Conservation (phyloP, 2,329 filamentous ascomycete genomes). For the Mycocentrospora acerina region DNA sequence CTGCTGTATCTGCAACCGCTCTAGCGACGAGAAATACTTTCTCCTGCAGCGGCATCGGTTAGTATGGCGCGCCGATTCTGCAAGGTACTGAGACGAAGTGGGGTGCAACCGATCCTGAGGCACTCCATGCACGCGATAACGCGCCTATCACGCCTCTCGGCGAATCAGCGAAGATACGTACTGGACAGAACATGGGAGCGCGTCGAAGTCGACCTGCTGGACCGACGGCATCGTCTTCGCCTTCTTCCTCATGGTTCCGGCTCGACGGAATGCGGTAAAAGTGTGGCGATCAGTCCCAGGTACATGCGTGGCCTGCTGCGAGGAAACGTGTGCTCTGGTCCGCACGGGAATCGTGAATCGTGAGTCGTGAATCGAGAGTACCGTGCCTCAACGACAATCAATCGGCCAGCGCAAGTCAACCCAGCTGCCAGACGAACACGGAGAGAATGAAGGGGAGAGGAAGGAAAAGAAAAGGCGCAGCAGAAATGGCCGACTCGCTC, state of each 20-base stretch:
- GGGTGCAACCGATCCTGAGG: constrained; percentile 14
- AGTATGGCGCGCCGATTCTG: constrained; percentile 23
- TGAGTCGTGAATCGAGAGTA: constrained; percentile 14
- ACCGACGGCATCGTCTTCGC: constrained; percentile 25
- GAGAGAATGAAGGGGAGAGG: constrained; percentile 6
- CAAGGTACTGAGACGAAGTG: constrained; percentile 32
- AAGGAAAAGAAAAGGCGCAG: constrained; percentile 4
- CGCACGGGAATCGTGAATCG: constrained; percentile 11
- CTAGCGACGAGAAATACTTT: constrained; percentile 74
- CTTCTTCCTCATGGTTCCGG: constrained; percentile 33
- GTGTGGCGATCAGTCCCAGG: constrained; percentile 10
- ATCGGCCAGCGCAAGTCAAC: too few species aligned
- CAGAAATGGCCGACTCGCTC: constrained; percentile 5
- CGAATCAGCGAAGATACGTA: constrained; percentile 36
- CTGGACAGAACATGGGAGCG: constrained; percentile 47
- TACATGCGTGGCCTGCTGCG: constrained; percentile 13
- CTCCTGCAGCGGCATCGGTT: constrained; percentile 40
- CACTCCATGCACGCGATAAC: constrained; percentile 27
- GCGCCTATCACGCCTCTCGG: constrained; percentile 20
- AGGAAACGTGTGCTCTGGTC: too few species aligned
- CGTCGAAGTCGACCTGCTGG: constrained; percentile 44
- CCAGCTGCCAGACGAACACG: constrained; percentile 7
- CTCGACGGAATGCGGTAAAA: constrained; percentile 11
- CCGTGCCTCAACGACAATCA: constrained; percentile 9
- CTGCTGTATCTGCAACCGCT: constrained; percentile 67